phyloP scores from a whole-genome alignment of 768 basidiomycete genomes.

The Lyophyllum semitale region DNA sequence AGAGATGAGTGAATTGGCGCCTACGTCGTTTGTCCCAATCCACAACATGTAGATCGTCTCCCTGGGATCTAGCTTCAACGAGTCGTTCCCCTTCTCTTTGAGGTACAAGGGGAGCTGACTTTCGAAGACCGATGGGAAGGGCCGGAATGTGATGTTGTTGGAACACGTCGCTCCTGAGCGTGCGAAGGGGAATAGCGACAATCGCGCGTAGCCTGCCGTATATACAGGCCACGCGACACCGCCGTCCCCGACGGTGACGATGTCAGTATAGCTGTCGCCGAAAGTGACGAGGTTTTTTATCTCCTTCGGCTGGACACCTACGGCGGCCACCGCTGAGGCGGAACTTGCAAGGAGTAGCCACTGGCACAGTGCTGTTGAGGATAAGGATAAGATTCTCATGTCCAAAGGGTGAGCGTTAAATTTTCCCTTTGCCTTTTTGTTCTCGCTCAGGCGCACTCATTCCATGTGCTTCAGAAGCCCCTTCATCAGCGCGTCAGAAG shows the following conservation, averaged over 20 bases:
- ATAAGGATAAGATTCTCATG: neutral
- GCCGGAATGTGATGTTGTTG: slow-evolving; percentile 57
- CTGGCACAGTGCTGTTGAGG: no score
- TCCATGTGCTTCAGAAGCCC: neutral
- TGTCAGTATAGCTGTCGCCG: slow-evolving; percentile 67
- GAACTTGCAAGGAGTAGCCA: neutral
- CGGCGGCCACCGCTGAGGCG: slow-evolving; percentile 3
- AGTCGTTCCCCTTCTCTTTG: slow-evolving; percentile 39
- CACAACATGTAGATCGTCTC: slow-evolving; percentile 67
- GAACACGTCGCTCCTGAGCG: slow-evolving; percentile 67
- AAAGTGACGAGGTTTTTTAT: slow-evolving; percentile 70
- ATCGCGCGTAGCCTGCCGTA: slow-evolving; percentile 53
- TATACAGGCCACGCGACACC: slow-evolving; percentile 64
- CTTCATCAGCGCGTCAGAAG: neutral
- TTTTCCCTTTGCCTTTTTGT: neutral
- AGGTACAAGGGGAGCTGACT: slow-evolving; percentile 58
- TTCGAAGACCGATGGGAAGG: slow-evolving; percentile 61
- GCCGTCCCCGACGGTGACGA: slow-evolving; percentile 40
- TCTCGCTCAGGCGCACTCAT: no score
- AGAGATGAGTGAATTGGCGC: slow-evolving; percentile 52
- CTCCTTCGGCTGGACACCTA: slow-evolving; percentile 38
- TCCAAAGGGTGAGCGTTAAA: neutral
- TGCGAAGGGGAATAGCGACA: slow-evolving; percentile 59
- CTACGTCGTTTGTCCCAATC: slow-evolving; percentile 72
- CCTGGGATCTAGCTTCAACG: slow-evolving; percentile 36